Base-by-base conservation (phyloP, 805 yeast genomes). In the Cyberlindnera americana region DNA sequence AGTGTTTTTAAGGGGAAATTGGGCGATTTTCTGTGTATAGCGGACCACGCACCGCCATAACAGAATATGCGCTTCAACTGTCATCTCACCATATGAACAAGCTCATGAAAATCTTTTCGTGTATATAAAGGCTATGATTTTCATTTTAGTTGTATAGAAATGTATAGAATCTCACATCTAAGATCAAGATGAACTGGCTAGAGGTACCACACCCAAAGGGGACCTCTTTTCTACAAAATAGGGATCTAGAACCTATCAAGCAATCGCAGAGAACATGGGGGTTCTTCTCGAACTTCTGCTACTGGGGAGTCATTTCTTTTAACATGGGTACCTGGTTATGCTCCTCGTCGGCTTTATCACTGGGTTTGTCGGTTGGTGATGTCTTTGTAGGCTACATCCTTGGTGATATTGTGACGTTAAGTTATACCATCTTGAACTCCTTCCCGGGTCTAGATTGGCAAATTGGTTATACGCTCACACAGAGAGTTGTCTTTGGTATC, bases 371-470 rank as follows among this genome's bases (percentile, higher is more conserved):
- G 28, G 70, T 72, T 31, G 61, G 67, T 5, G 70, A 72, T 35
- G 63, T 73, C 7, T 65, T 75, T 53, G 70, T 72, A 9, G 63
- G 68, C 16, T 52, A 56, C 50, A 46, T 50, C 24, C 46, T 75
- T n/a, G 78, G 74, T 23, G 75, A 73, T 52, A 47, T 68, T 5
- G 45, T 75, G 13, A 70, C 75, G 13, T 58, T 69, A 29, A 14
- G 61, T 5, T 64, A 68, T 41, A 70, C 78, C 13, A 48, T 70
- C 27, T 64, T 72, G 11, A 73, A 72, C 50, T 67, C 75, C 15
- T 65, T 61, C 36, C 75, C 72, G 0, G 81, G 81, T 31, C 52
- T 59, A 14, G 67, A 71, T 33, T 74, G 69, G 61, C 77, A 73
- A 52, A 65, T 71, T 30, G 76, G 76, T 9, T 72, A 61, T 48